Conservation (phyloP, 148 eudicot species). For the Rheum nobile region DNA sequence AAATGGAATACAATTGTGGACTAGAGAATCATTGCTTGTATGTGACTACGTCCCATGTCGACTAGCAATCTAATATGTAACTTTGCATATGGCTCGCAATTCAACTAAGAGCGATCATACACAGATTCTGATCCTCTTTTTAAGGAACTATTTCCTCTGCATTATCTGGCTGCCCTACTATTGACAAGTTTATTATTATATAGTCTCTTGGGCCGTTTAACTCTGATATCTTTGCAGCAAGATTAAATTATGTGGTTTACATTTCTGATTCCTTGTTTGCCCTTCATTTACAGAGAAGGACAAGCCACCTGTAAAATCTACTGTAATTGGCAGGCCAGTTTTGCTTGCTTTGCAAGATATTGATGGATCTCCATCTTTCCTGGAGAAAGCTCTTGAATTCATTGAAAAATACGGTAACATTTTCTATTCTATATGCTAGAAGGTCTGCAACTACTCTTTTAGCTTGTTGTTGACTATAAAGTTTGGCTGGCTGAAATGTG, state of each 20-base stretch:
- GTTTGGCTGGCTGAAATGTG: not conserved
- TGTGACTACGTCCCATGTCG: not conserved
- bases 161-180: not conserved
- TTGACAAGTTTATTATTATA: not conserved
- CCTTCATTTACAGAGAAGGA: constrained; percentile 37
- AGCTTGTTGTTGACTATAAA: not conserved
- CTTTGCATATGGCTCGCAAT: not conserved
- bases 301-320: constrained; percentile 40
- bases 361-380: constrained; percentile 90
- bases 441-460: not conserved
- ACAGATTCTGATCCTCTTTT: not conserved
- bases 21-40: not conserved
- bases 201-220: not conserved
- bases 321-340: constrained; percentile 71
- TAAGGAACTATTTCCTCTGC: not conserved
- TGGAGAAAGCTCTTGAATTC: constrained; percentile 88
- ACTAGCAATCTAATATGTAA: not conserved
- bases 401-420: constrained; percentile 64
- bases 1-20: not conserved
- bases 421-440: constrained; percentile 2
- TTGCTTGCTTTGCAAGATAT: constrained; percentile 91
- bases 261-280: not conserved
- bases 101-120: not conserved
- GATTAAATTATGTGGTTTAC: not conserved
- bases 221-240: not conserved